These are phyloP conservation scores for Fomitopsis betulina DNA, from an alignment of 1,284 basidiomycete species.

Conservation along the genomic window DNA sequence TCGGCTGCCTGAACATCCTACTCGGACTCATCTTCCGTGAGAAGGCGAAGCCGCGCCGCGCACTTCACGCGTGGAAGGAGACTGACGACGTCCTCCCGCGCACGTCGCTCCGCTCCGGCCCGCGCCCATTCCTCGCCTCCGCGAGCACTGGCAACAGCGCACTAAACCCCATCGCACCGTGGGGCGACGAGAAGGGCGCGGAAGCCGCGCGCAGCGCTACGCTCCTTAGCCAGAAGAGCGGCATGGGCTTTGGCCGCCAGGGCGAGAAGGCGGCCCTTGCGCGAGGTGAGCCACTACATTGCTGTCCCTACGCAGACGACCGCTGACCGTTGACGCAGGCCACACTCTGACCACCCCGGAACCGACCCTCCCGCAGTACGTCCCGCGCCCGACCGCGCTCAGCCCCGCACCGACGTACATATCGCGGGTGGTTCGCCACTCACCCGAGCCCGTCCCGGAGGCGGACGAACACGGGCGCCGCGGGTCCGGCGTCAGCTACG, in stretches of 20 bases:
- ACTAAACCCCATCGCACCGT: conserved; percentile 3
- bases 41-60: conserved; percentile 55
- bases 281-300: conserved; percentile 36
- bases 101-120: conserved; percentile 27
- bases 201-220: conserved; percentile 24
- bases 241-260: conserved; percentile 74
- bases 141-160: conserved; percentile 4
- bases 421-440: conserved; percentile 43
- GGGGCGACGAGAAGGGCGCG: conserved; percentile 24
- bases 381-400: conserved; percentile 24
- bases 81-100: conserved; percentile 50
- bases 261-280: conserved; percentile 68
- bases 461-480: neutral
- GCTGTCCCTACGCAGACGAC: neutral
- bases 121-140: conserved; percentile 7
- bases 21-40: conserved; percentile 71
- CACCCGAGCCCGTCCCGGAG: conserved; percentile 50
- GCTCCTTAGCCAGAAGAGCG: conserved; percentile 33
- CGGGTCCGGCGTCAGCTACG: neutral
- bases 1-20: conserved; percentile 81
- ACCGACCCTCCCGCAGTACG: conserved; percentile 57
- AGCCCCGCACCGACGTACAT: conserved; percentile 7
- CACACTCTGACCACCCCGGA: conserved; percentile 49
- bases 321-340: conserved; percentile 22
- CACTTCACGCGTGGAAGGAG: conserved; percentile 57